Evolutionary conservation across 176 grass and related monocot species (phyloP), one percentile per base, ranked within the genome.

Genomic region (Metroxylon sagu): DNA sequence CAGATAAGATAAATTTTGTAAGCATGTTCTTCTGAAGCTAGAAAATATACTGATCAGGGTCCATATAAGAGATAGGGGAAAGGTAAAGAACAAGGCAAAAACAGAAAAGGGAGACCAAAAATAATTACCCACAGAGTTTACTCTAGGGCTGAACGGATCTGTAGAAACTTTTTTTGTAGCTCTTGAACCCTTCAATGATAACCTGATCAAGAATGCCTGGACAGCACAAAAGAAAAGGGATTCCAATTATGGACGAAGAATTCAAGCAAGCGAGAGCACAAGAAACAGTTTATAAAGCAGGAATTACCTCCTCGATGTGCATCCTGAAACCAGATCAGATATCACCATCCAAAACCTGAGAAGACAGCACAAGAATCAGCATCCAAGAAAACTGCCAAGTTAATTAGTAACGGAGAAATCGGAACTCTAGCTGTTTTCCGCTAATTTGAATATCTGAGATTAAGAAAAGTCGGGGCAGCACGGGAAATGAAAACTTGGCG

Each of bases 151-250:
- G 75, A 91, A 97, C 29, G 78, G 81, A 12, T 97, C 92, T 18
- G 92, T 97, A 50, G 92, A 88, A 43, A 85, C 75, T 68, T 72
- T 91, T 87, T 71, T 74, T 85, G 73, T 91, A 97, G 73, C 92
- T 97, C 82, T 97, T 97, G 57, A 97, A 97, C 27, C 87, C 92
- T 76, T 97, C 87, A 27, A 97, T 97, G 48, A 97, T 76, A 55
- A 97, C 75, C 92, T 97, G 77, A 61, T 63, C 50, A 56, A 70
- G 35, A 43, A 43, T 43, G 12, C 35, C 8, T 39, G 12, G 35
- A 39, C 7, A 39, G 35, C 6, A 39, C 7, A 39, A 39, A 43
- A 2, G 1, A 10, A 10, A 23, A 16, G 21, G 21, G 59, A 53
- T 27, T 53, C n/a, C 15, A 53, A 26, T 5, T 6, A 54, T 28